Conservation (phyloP, 129 eudicot genomes). For the Flaveria bidentis region DNA sequence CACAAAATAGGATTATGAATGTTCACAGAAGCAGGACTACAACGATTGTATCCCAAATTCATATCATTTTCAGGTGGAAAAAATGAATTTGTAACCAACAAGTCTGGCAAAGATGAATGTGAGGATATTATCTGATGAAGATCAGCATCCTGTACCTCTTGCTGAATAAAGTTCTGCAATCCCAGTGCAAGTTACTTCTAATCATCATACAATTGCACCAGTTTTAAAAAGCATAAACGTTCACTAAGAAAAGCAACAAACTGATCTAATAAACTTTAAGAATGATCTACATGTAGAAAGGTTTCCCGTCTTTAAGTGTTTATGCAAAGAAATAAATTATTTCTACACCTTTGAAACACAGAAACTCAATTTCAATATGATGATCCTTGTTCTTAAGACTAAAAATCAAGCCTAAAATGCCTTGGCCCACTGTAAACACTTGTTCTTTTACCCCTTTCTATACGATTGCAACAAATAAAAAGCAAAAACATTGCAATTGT, state of each 20-base stretch:
- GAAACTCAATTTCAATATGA: conserved; percentile 12
- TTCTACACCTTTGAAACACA: conserved; percentile 8
- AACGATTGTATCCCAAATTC: conserved; percentile 26
- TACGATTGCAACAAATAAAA: conserved; percentile 25
- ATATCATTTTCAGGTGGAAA: conserved; percentile 24
- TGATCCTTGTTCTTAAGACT: conserved; percentile 13
- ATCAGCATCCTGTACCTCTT: conserved; percentile 32
- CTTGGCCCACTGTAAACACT: conserved; percentile 11
- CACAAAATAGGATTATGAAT: conserved; percentile 25
- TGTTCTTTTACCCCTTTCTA: conserved; percentile 24
- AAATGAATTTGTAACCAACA: conserved; percentile 27
- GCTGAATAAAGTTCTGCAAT: conserved; percentile 30
- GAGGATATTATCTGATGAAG: conserved; percentile 33
- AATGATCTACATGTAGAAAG: conserved; percentile 15
- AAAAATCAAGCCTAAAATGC: conserved; percentile 3
- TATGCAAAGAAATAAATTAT: conserved; percentile 5
- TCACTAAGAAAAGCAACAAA: conserved; percentile 25
- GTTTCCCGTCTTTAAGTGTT: conserved; percentile 1
- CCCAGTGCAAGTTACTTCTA: conserved; percentile 27
- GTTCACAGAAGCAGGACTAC: conserved; percentile 5
- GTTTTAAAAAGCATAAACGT: conserved; percentile 5
- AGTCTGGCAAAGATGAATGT: conserved; percentile 28
- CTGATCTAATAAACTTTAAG: conserved; percentile 4
- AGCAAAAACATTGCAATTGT: conserved; percentile 16
- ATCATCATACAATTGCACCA: conserved; percentile 32